Evolutionary conservation across 2,329 filamentous ascomycete genomes (phyloP), one percentile per base, ranked within the genome.

Genomic region (Dactylellina parvicollis): DNA sequence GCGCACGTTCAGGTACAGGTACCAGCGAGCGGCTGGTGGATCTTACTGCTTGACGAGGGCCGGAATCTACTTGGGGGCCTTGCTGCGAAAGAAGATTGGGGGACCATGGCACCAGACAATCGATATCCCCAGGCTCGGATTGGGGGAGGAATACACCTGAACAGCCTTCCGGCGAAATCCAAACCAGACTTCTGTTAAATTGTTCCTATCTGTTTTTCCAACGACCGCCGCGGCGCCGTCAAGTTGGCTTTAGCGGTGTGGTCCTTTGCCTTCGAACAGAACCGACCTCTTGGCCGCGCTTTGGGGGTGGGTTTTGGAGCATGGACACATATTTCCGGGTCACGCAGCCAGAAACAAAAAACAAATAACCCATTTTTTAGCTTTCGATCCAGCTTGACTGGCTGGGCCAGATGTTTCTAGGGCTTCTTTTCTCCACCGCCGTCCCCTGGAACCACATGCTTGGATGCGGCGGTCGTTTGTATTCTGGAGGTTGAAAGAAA

Each of bases 261-360:
- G 34, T 30, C 20, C 32, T 59, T 69, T 55, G 46, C 55, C 47
- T 52, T 50, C 52, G 34, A 26, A 49, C 24, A 47, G 38, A 22
- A 28, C 40, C 40, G 38, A 24, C 24, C 42, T 26, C 46, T 46
- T 59, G 40, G 26, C 47, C 44, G 20, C 28, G 46, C 46, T 49
- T 12, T 10, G 3, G 20, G 2, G 46, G 36, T 56, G 47, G 28
- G n/a, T n/a, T n/a, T n/a, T 59, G 28, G 38, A 26, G 42, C 22
- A 46, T 54, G 47, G 46, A 65, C 50, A 66, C 44, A 66, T 73
- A 73, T 66, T 73, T 73, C 69, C 60, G 69, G 69, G 69, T 73
- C 69, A 72, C 59, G 67, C 59, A 59, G 67, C 67, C 46, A n/a
- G n/a, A 24, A 12, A 14, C 10, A 36, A 52, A 52, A 28, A 50